Evolutionary conservation across 345 rosid species (phyloP), one percentile per base, ranked within the genome.

Genomic region (Laguncularia racemosa): DNA sequence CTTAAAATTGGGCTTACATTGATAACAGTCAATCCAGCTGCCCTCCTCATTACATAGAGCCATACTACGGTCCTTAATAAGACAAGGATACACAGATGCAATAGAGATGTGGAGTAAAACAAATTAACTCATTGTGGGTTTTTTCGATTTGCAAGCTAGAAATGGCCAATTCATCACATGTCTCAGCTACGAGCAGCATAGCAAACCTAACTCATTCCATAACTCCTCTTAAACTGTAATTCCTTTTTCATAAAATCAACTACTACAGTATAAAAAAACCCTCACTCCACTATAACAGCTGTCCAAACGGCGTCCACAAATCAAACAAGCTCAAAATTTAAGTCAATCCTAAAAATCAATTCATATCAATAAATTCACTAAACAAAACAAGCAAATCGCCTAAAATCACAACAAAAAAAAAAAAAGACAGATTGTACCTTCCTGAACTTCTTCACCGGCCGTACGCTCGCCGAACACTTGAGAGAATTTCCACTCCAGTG

Each of bases 381-480:
- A 67, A 53, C 6, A 47, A 13, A 14, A 56, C 33, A 49, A 45
- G 61, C 15, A 46, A 54, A 71, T 59, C 54, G 74, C 74, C 44
- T 2, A 59, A 59, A 53, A 20, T 51, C 33, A 38, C 54, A 67
- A 59, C 52, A n/a, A 11, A 71, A 10, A 38, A 20, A 51, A 16
- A 44, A 20, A 56, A 67, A 58, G 33, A 56, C 64, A 55, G 55
- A 52, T 48, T 33, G 53, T 57, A 86, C 95, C 95, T 76, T 88
- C 98, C 76, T 91, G 96, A 20, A 91, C 90, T 79, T 91, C 98
- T 68, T 91, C 98, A 14, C 96, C 96, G 44, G 93, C 93, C 33
- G 89, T 73, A 45, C 95, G 86, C 67, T 91, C 98, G 48, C 98
- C 98, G 72, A 88, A 91, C n/a, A 91, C 96, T 80, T 91, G 98